Conservation (phyloP, 2,329 filamentous ascomycete genomes). For the Ploettnerulaceae sp. region DNA sequence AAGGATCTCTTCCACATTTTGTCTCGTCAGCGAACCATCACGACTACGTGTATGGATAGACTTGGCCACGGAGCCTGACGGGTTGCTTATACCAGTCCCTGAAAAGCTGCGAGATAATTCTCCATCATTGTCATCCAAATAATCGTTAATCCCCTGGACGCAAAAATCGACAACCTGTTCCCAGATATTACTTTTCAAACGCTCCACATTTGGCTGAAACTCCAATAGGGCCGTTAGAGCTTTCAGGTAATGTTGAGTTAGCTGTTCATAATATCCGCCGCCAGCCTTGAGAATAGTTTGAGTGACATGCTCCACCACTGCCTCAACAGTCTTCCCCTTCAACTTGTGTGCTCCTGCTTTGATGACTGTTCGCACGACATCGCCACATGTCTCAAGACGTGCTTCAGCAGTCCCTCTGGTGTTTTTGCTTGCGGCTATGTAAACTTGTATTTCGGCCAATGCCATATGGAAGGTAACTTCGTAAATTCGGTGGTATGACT, state of each 20-base stretch:
- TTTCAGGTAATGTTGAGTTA: constrained; percentile 75
- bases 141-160: constrained; percentile 53
- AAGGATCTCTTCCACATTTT: constrained; percentile 50
- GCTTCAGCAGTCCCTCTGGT: constrained; percentile 46
- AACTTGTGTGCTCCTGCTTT: constrained; percentile 64
- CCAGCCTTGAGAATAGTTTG: constrained; percentile 62
- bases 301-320: constrained; percentile 75
- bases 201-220: constrained; percentile 73
- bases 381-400: constrained; percentile 64
- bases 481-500: constrained; percentile 74
- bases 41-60: constrained; percentile 31
- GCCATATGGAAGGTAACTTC: constrained; percentile 72
- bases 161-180: constrained; percentile 48
- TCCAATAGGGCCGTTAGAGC: constrained; percentile 65
- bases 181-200: constrained; percentile 54
- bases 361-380: constrained; percentile 66
- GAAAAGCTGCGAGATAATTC: constrained; percentile 22
- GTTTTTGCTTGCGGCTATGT: constrained; percentile 49
- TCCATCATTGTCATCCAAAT: constrained; percentile 33
- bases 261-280: constrained; percentile 60
- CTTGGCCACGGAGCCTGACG: constrained; percentile 24
- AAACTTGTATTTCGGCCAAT: constrained; percentile 61
- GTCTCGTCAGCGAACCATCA: constrained; percentile 29
- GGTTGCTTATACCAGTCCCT: constrained; percentile 12
- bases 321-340: constrained; percentile 70